These are phyloP conservation scores for Suillus subluteus DNA, from an alignment of 768 basidiomycete species.

Conservation along the genomic window DNA sequence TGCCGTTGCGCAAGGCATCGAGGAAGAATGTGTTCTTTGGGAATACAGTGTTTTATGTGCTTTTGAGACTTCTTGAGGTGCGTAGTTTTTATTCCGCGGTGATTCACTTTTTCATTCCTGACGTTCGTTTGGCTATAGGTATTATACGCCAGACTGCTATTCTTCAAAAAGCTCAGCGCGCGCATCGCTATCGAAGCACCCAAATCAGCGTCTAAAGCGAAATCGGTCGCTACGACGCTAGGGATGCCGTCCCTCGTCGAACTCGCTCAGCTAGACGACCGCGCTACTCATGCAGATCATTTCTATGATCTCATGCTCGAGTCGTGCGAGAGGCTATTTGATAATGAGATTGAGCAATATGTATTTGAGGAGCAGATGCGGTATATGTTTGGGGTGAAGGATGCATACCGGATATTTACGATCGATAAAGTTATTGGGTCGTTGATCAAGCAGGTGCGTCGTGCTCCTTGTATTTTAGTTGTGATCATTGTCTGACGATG, in stretches of 20 bases:
- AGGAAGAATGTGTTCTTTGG: constrained; percentile 76
- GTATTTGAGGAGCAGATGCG: constrained; percentile 92
- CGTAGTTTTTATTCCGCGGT: constrained; percentile 25
- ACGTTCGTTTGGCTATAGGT: constrained; percentile 48
- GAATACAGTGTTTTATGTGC: constrained; percentile 86
- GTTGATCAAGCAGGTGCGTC: constrained; percentile 83
- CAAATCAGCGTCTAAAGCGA: constrained; percentile 8
- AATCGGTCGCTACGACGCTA: constrained; percentile 28
- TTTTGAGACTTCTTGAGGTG: constrained; percentile 88
- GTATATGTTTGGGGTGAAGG: constrained; percentile 80
- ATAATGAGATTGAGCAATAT: constrained; percentile 86
- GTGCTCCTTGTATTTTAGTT: not conserved
- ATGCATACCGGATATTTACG: constrained; percentile 90
- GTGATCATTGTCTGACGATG: not conserved
- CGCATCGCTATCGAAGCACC: constrained; percentile 41
- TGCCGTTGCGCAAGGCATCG: constrained; percentile 37
- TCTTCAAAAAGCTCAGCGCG: constrained; percentile 74
- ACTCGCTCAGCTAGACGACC: constrained; percentile 35
- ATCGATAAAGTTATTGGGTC: constrained; percentile 89
- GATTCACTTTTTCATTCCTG: not conserved
- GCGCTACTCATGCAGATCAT: constrained; percentile 54
- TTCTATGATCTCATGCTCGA: constrained; percentile 86
- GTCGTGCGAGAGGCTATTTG: constrained; percentile 88
- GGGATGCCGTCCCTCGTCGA: constrained; percentile 35
- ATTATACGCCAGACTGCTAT: constrained; percentile 75